phyloP scores from a whole-genome alignment of 2,329 filamentous ascomycete species.

The Clonostachys rhizophaga region DNA sequence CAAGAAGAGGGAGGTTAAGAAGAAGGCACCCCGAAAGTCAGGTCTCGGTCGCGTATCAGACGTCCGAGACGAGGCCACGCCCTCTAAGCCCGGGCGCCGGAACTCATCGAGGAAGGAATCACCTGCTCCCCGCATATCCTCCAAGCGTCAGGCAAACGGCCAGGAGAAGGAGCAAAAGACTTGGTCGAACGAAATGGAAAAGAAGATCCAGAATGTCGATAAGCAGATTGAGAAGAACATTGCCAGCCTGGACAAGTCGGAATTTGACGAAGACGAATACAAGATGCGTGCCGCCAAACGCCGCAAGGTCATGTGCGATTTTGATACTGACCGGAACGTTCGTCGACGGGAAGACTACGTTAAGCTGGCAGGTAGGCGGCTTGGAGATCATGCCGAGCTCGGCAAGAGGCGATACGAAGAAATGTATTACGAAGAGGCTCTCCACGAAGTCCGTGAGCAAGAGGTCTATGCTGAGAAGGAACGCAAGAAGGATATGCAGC shows the following conservation, averaged over 20 bases:
- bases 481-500: slow-evolving; percentile 99
- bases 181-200: slow-evolving; percentile 48
- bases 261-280: slow-evolving; percentile 40
- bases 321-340: slow-evolving; percentile 62
- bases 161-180: slow-evolving; percentile 57
- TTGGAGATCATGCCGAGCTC: slow-evolving; percentile 63
- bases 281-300: slow-evolving; percentile 62
- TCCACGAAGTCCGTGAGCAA: slow-evolving; percentile 82
- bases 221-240: slow-evolving; percentile 41
- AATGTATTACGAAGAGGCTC: slow-evolving; percentile 73
- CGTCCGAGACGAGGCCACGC: slow-evolving; percentile 44
- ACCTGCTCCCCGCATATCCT: slow-evolving; percentile 39
- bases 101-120: slow-evolving; percentile 45
- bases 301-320: slow-evolving; percentile 57
- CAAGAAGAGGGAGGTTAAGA: slow-evolving; percentile 10
- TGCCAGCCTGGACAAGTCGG: slow-evolving; percentile 32
- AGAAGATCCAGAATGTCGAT: slow-evolving; percentile 29
- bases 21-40: slow-evolving; percentile 24
- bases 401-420: slow-evolving; percentile 75
- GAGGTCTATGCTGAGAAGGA: slow-evolving; percentile 95
- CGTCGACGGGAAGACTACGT: slow-evolving; percentile 56
- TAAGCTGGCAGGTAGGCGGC: slow-evolving; percentile 52
- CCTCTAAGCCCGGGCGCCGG: slow-evolving; percentile 43
- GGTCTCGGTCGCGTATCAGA: slow-evolving; percentile 47
- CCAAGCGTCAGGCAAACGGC: slow-evolving; percentile 58